Evolutionary conservation across 345 rosid genomes (phyloP).

Genomic region (Bruguiera gymnorhiza): DNA sequence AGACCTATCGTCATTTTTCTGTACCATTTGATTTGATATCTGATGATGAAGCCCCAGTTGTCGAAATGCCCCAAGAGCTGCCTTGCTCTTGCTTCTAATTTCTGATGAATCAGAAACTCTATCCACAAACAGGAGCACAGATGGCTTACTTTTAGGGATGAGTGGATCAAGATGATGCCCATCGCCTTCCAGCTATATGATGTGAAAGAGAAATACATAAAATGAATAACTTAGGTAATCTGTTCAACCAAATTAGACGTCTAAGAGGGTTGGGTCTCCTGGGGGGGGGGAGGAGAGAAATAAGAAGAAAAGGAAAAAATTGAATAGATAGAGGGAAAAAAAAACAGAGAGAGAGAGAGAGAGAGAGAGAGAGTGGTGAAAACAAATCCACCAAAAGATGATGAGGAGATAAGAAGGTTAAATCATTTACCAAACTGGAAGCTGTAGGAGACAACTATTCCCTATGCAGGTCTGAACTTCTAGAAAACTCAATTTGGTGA

Average conservation of each 20-base stretch:
- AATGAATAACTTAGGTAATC: not conserved
- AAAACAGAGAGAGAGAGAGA: not conserved
- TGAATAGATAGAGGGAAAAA: not conserved
- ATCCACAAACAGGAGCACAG: constrained; percentile 78
- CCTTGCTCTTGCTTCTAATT: constrained; percentile 52
- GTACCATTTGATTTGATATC: constrained; percentile 25
- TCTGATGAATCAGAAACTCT: constrained; percentile 58
- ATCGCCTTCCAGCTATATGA: constrained; percentile 59
- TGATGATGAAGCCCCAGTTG: constrained; percentile 51
- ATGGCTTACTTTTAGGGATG: constrained; percentile 69
- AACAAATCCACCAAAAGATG: not conserved
- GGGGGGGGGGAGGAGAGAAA: not conserved
- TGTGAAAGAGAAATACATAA: constrained; percentile 6
- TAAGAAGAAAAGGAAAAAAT: not conserved
- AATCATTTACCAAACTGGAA: too few species aligned
- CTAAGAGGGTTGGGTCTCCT: too few species aligned
- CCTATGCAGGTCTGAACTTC: too few species aligned
- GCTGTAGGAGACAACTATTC: too few species aligned
- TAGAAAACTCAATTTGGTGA: too few species aligned
- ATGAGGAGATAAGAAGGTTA: not conserved
- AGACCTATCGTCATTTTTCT: constrained; percentile 29
- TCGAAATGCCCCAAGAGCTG: constrained; percentile 64
- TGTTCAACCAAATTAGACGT: not conserved
- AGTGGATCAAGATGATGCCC: constrained; percentile 44
- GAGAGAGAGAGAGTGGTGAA: not conserved